These are phyloP conservation scores for Fomitiporia mediterranea DNA, from an alignment of 1,284 basidiomycete genomes.

Conservation along the genomic window DNA sequence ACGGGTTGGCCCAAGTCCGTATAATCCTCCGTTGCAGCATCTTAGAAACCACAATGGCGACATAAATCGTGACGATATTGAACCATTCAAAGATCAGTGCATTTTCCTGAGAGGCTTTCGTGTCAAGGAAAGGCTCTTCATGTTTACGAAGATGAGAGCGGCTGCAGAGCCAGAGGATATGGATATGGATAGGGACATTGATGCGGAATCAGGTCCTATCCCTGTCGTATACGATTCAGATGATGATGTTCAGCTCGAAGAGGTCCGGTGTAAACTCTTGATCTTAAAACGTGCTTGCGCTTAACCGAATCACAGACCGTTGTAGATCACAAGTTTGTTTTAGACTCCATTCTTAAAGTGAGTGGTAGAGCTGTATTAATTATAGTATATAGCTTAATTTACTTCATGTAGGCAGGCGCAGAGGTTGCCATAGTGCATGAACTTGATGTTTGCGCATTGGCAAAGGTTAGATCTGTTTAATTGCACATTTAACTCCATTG, in stretches of 20 bases:
- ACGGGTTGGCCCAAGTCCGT: not conserved
- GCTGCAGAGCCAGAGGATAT: slow-evolving; percentile 2
- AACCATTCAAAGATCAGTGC: not conserved
- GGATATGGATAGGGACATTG: not conserved
- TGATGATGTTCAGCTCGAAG: not conserved
- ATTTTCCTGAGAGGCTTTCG: slow-evolving; percentile 4
- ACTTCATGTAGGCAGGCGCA: not conserved
- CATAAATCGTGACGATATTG: not conserved
- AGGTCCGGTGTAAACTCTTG: not conserved
- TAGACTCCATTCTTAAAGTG: not conserved
- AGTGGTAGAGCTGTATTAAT: too few species aligned
- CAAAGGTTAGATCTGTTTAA: not conserved
- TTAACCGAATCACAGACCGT: not conserved
- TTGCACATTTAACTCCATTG: too few species aligned
- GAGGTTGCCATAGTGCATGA: not conserved
- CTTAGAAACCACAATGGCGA: not conserved
- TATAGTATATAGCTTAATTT: not conserved
- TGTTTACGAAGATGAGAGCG: not conserved
- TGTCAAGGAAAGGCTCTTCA: not conserved
- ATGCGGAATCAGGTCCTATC: not conserved
- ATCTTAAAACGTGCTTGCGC: not conserved
- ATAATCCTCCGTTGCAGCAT: not conserved
- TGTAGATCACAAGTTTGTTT: not conserved
- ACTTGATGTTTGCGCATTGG: not conserved
- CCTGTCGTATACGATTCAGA: not conserved